Conservation (phyloP, 768 basidiomycete genomes). For the Leccinellum rugosiceps region DNA sequence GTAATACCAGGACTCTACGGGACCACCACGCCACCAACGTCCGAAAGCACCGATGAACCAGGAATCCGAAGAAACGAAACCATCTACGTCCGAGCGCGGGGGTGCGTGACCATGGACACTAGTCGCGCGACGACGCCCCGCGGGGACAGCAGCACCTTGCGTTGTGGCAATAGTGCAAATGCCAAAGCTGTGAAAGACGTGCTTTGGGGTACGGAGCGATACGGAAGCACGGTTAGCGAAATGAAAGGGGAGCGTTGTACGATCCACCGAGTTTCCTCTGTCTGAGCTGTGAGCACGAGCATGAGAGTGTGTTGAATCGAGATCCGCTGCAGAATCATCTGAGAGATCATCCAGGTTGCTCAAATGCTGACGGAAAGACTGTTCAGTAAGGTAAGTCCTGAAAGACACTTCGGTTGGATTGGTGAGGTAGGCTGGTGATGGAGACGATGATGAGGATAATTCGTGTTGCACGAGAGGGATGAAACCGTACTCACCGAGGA, state of each 20-base stretch:
- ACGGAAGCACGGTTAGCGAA: slow-evolving; percentile 93
- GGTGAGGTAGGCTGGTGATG: slow-evolving; percentile 77
- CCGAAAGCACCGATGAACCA: slow-evolving; percentile 94
- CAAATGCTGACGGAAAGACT: slow-evolving; percentile 92
- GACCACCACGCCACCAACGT: slow-evolving; percentile 84
- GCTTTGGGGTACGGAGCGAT: slow-evolving; percentile 88
- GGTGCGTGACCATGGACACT: slow-evolving; percentile 16
- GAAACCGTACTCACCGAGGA: slow-evolving; percentile 55
- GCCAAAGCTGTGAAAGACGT: slow-evolving; percentile 81
- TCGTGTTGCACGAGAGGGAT: neutral
- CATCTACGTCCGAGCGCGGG: slow-evolving; percentile 36
- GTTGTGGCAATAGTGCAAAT: slow-evolving; percentile 77
- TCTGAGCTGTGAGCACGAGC: slow-evolving; percentile 26
- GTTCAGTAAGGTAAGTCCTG: slow-evolving; percentile 93
- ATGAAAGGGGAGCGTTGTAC: slow-evolving; percentile 50
- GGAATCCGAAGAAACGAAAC: slow-evolving; percentile 62
- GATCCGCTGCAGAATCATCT: slow-evolving; percentile 46
- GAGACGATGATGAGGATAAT: neutral
- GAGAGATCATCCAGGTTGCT: slow-evolving; percentile 72
- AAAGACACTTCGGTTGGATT: slow-evolving; percentile 95
- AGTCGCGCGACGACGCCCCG: slow-evolving; percentile 58
- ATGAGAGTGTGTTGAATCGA: slow-evolving; percentile 24
- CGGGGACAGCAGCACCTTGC: slow-evolving; percentile 32
- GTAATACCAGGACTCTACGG: slow-evolving; percentile 78
- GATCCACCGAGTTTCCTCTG: slow-evolving; percentile 18